A percentile compares a stretch with the other conserved stretches of the same genome.
Conservation (phyloP, 2,329 filamentous ascomycete species). For the Aspergillus sp. region DNA sequence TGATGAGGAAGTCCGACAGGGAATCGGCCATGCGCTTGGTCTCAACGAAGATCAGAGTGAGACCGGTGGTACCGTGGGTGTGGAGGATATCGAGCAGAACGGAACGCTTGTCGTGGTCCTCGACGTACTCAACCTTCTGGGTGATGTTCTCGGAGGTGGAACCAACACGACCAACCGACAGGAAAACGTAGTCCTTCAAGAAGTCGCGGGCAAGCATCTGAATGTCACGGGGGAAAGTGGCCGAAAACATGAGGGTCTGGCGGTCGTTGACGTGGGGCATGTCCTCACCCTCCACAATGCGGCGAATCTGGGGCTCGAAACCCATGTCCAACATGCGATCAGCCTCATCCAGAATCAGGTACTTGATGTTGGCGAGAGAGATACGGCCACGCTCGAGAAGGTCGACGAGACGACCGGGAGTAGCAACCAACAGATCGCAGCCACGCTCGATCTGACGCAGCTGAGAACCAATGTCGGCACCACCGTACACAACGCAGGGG, state of each 20-base stretch:
- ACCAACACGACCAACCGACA: constrained; percentile 96
- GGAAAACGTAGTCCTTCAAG: constrained; percentile 98
- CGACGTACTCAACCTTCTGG: constrained; percentile 96
- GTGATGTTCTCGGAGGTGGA: constrained; percentile 99
- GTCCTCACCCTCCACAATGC: constrained; percentile 96
- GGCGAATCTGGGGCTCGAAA: constrained; percentile 99
- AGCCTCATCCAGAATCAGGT: constrained; percentile 96
- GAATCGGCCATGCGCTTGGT: constrained; percentile 99
- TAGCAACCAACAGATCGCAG: constrained; percentile 94
- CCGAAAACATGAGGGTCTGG: constrained; percentile 99
- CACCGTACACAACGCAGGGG: constrained; percentile 97
- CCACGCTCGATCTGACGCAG: constrained; percentile 97
- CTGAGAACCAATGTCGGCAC: constrained; percentile 97
- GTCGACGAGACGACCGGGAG: constrained; percentile 93
- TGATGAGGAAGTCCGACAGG: constrained; percentile 95
- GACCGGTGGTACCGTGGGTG: constrained; percentile 73
- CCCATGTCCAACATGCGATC: constrained; percentile 99
- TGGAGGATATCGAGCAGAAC: constrained; percentile 96
- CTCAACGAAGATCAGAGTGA: constrained; percentile 97
- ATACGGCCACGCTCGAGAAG: constrained; percentile 98
- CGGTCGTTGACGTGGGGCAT: constrained; percentile 81
- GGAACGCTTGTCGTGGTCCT: constrained; percentile 95
- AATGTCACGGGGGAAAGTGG: constrained; percentile 97
- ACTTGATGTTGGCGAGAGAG: constrained; percentile 97
- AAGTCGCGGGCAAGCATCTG: constrained; percentile 99